Evolutionary conservation across 2,329 filamentous ascomycete species (phyloP), one percentile per base, ranked within the genome.

Genomic region (Ascochyta lentis): DNA sequence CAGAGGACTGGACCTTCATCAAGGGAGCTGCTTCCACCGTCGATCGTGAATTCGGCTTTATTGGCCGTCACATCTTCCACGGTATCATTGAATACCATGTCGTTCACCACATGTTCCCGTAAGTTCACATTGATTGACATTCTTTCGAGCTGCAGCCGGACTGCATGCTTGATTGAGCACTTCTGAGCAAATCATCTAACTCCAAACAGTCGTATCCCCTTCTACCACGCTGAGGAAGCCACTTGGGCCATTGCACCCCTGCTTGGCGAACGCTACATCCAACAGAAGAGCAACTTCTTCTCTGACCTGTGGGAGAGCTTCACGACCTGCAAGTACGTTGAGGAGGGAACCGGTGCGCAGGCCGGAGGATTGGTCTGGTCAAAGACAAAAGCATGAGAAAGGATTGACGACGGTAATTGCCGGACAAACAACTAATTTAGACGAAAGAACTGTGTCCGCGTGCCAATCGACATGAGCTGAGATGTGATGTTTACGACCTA

Each of bases 1-100:
- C 81, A 39, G 79, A 82, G 16, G 78, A 78, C 50, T 89, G 86
- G 86, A 85, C 82, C 22, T 89, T 84, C 64, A 81, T 84, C 58
- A 83, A 84, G 64, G 86, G 86, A 24, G 85, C 86, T 2, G 77
- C 85, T 13, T 82, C 84, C 33, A 89, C 86, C 3, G 80, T 89
- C 26, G 86, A 89, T 72, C 83, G 86, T 41, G 83, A 86, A 54
- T 84, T 87, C 58, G 86, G 86, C 39, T 87, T 85, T 70, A 81
- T 88, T 59, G 86, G 86, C 44, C 80, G 80, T n/a, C 81, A 88
- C 71, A 76, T 89, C 58, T 87, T 89, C 79, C 86, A 89, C 73
- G 82, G 84, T 59, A 88, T 88, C 69, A 85, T 87, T 40, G 85
- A 86, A 60, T 83, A 82, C 47, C 86, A 88, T 66, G 86, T 88